Evolutionary conservation across 2,329 filamentous ascomycete species (phyloP), one percentile per base, ranked within the genome.

Genomic region (Aspergillus sp.): DNA sequence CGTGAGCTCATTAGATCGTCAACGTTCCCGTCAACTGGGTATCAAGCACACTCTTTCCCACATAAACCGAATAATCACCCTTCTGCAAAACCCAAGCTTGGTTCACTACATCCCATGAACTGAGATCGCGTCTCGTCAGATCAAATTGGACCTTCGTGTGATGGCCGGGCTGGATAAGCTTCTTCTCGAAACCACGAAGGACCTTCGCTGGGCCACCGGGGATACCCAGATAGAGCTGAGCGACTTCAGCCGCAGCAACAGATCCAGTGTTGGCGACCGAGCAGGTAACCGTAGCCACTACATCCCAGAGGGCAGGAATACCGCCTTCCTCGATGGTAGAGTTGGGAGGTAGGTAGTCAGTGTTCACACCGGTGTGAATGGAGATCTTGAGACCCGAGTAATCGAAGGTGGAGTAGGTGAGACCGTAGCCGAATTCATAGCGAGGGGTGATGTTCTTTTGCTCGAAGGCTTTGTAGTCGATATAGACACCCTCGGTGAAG

Each of bases 211-310:
- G 15, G 23, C 61, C 6, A 23, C 67, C 70, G 74, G 76, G 81
- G 69, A 82, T 77, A 1, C 68, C 69, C 17, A 87, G 70, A 67
- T 87, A 87, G 3, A 88, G 74, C 72, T 88, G 85, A 4, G 82
- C 76, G 1, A 87, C 82, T 10, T 82, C 78, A 1, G 80, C 78
- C 10, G 83, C 85, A 23, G 72, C 69, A 1, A 78, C 66, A 0
- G 65, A 56, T 19, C 85, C 85, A 0, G 79, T 81, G 73, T 87
- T 88, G 25, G 70, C 72, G 5, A 87, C 67, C 0, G 74, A 73
- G 3, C 81, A 77, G 2, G 77, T 76, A 13, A 85, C 79, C 39
- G 72, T 80, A 61, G 32, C 38, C n/a, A 59, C 2, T 1, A 36
- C 25, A 32, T 59, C 57, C 57, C 57, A 59, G 9, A 55, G 57